Percentiles rank a stretch among this genome's conserved stretches.
phyloP scores from a whole-genome alignment of 805 yeast species.

The Yamadazyma phyllophila region DNA sequence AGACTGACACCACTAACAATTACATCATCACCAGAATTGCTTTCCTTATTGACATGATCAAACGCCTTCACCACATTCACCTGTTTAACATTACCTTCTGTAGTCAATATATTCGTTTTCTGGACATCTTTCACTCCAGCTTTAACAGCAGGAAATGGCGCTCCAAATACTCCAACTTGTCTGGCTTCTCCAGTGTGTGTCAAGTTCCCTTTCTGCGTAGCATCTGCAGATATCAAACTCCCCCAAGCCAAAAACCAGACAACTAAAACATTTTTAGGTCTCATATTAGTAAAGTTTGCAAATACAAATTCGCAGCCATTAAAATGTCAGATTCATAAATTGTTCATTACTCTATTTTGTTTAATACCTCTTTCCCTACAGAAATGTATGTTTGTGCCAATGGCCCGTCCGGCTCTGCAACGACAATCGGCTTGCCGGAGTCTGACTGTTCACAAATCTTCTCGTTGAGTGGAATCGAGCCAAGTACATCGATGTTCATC shows the following conservation, averaged over 20 bases:
- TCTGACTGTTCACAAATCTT: constrained; percentile 63
- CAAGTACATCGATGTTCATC: constrained; percentile 52
- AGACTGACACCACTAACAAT: no score
- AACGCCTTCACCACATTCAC: constrained; percentile 1
- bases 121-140: not conserved
- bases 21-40: no score
- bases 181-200: not conserved
- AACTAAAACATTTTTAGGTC: not conserved
- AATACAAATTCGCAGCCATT: constrained; percentile 6
- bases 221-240: no score
- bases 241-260: not conserved
- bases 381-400: constrained; percentile 44
- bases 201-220: no score
- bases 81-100: not conserved
- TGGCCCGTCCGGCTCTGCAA: constrained; percentile 37
- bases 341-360: constrained; percentile 1
- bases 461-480: constrained; percentile 64
- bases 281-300: not conserved
- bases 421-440: constrained; percentile 60
- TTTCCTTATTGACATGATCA: not conserved
- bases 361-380: constrained; percentile 37
- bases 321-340: not conserved
- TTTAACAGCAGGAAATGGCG: constrained; percentile 1
- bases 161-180: constrained; percentile 1
- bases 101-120: not conserved